These are phyloP conservation scores for Aspergillus transmontanensis DNA, from an alignment of 2,329 filamentous ascomycete species.

Conservation along the genomic window DNA sequence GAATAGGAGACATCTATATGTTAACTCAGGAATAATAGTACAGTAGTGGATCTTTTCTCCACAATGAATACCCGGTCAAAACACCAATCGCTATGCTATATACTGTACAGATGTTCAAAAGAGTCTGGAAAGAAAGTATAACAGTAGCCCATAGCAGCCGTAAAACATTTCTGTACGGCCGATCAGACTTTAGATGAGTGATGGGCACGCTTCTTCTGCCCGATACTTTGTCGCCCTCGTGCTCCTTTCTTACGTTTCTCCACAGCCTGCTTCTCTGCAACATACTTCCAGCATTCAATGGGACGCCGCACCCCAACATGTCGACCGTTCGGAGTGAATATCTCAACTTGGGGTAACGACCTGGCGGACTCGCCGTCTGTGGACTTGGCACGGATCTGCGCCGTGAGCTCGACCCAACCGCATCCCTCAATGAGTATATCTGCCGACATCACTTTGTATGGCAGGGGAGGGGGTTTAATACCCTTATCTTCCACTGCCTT, in stretches of 20 bases:
- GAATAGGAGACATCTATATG: background rate
- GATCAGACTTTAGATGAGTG: constrained; percentile 1
- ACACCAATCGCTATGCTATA: constrained; percentile 23
- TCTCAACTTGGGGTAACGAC: constrained; percentile 68
- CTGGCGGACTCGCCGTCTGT: constrained; percentile 33
- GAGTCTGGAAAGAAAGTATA: background rate
- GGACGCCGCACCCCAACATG: constrained; percentile 60
- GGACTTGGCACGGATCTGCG: constrained; percentile 70
- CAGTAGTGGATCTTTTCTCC: background rate
- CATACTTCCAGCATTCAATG: constrained; percentile 38
- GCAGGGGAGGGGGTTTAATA: constrained; percentile 54
- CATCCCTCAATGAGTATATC: constrained; percentile 91
- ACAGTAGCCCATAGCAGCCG: background rate
- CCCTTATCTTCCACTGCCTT: constrained; percentile 68
- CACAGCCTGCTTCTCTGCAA: constrained; percentile 32
- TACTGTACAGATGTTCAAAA: constrained; percentile 7
- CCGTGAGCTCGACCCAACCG: constrained; percentile 87
- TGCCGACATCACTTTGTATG: constrained; percentile 76
- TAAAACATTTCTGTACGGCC: background rate
- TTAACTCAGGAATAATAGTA: background rate
- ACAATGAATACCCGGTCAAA: constrained; percentile 7
- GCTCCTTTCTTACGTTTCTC: constrained; percentile 31
- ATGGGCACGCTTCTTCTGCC: constrained; percentile 25
- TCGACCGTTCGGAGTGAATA: constrained; percentile 82
- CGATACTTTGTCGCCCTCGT: constrained; percentile 28